Percentiles rank a stretch among this genome's conserved stretches.
Conservation (phyloP, 106 monocot species). For the Acorus gramineus region DNA sequence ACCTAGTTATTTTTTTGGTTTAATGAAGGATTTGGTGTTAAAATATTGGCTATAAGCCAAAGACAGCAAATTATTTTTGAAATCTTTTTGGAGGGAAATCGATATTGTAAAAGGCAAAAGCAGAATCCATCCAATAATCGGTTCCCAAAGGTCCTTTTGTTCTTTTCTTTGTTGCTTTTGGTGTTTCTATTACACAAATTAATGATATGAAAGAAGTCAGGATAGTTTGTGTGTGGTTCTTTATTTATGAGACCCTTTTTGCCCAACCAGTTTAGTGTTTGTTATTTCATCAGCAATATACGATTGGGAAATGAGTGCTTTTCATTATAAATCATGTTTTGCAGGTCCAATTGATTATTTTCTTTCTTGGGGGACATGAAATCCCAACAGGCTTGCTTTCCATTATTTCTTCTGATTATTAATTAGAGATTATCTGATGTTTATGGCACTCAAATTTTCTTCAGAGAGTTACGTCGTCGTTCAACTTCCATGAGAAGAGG, state of each 20-base stretch:
- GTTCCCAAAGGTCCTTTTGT: too few relatives aligned
- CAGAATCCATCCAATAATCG: too few relatives aligned
- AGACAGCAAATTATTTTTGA: too few relatives aligned
- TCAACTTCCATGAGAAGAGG: conserved; percentile 92
- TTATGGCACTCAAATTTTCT: conserved; percentile 60
- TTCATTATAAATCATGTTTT: neutral
- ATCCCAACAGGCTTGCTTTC: conserved; percentile 26
- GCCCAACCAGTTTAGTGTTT: neutral
- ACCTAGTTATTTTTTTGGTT: too few relatives aligned
- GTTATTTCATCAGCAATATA: neutral
- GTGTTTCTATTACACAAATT: too few relatives aligned
- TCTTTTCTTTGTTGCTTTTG: too few relatives aligned
- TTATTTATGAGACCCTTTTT: neutral
- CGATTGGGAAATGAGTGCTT: neutral
- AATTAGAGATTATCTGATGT: neutral
- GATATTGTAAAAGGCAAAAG: too few relatives aligned
- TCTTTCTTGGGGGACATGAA: conserved; percentile 79
- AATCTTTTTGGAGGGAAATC: too few relatives aligned
- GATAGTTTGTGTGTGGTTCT: too few relatives aligned
- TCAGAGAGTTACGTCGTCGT: conserved; percentile 81
- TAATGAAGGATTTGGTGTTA: too few relatives aligned
- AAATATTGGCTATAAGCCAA: too few relatives aligned
- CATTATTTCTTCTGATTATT: conserved; percentile 41
- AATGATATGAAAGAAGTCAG: too few relatives aligned
- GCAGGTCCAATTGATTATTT: conserved; percentile 84